Base-by-base conservation (phyloP, 345 rosid species). In the Ceriops decandra region DNA sequence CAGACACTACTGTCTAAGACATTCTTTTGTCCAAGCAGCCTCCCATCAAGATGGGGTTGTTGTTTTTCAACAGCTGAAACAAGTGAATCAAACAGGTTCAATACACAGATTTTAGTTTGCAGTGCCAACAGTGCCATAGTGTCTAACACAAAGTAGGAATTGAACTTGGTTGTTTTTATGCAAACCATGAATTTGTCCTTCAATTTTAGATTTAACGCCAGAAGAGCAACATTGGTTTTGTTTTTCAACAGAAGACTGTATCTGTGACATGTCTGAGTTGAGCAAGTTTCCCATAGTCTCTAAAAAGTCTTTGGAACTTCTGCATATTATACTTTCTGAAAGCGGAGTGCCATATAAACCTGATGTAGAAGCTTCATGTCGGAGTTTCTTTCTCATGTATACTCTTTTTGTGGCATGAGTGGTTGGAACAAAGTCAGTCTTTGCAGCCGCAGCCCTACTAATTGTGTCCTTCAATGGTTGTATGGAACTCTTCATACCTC, bases 301-400 rank as follows among this genome's bases (percentile, higher is more conserved):
- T 57, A 75, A 71, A 77, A n/a, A 71, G 65, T 68, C 76, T 68
- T 60, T 73, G 65, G 62, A 63, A 52, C 71, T 74, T 72, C 77
- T 73, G 80, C 83, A 79, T 62, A 60, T 61, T n/a, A 64, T 74
- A 71, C 80, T 82, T 83, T 87, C 90, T 53, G 85, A 80, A 61
- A 82, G 83, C 63, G 81, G 74, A 59, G 62, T 77, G 72, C 68
- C 64, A 62, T 56, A 54, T 6, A 76, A 68, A 65, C 57, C 76
- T 35, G 46, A 62, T 68, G 51, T 62, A 66, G 68, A 60, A 61
- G 71, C 67, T 66, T 62, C 38, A 54, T 69, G 62, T 64, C 77
- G 68, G 73, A 81, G 73, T 62, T 75, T 82, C 65, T 75, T 90
- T 74, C 91, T 81, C 62, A 68, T 65, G 66, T 90, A 90, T 42